Evolutionary conservation across 2,329 filamentous ascomycete species (phyloP).

Genomic region (Cercospora zeina): DNA sequence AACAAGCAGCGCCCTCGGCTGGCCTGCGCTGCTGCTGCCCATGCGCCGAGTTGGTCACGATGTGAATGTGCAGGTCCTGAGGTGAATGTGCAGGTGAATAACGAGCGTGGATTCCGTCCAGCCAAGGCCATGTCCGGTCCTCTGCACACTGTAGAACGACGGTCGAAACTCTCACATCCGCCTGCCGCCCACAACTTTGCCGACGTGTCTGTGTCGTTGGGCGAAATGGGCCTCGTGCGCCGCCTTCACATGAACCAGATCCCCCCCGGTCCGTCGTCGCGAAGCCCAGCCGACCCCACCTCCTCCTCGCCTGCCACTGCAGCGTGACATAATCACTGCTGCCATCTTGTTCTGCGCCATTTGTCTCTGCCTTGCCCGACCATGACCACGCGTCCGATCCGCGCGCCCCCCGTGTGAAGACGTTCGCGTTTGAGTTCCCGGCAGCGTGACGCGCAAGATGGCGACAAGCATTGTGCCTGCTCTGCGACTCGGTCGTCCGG

Average conservation of each 20-base stretch:
- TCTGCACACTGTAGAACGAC: not conserved
- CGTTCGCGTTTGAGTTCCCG: not conserved
- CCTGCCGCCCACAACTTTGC: conserved; percentile 12
- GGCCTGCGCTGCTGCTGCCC: not conserved
- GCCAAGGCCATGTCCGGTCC: conserved; percentile 5
- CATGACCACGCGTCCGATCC: conserved; percentile 1
- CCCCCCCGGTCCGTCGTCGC: conserved; percentile 3
- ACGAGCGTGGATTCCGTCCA: too few species aligned
- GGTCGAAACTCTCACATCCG: conserved; percentile 3
- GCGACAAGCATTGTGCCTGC: not conserved
- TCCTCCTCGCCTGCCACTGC: conserved; percentile 10
- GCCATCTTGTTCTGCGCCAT: conserved; percentile 13
- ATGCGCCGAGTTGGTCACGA: too few species aligned
- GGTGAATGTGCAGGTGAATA: too few species aligned
- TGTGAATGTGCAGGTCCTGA: too few species aligned
- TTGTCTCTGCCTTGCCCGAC: not conserved
- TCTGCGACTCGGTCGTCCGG: not conserved
- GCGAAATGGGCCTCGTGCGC: conserved; percentile 10
- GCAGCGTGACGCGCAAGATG: not conserved
- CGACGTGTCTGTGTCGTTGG: not conserved
- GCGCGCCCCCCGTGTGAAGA: not conserved
- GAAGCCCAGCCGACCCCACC: conserved; percentile 7
- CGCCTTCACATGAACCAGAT: conserved; percentile 2
- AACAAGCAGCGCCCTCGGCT: not conserved
- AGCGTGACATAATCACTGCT: not conserved